These are phyloP conservation scores for Globisporangium cystogenes DNA, from an alignment of 352 stramenopile species.

Conservation along the genomic window DNA sequence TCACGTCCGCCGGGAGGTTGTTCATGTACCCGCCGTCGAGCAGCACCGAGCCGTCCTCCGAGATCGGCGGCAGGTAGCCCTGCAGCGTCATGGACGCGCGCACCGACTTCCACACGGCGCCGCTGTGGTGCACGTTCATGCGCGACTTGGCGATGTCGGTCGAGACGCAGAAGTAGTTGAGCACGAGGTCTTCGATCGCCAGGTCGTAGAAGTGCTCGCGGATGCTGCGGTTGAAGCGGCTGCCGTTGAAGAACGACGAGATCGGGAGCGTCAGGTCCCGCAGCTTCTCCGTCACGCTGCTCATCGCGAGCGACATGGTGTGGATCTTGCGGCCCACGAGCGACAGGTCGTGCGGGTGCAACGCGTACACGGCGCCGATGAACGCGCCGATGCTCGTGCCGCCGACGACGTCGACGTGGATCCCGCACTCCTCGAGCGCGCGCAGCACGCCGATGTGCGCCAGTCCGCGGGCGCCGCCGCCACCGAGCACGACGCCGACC, in stretches of 20 bases:
- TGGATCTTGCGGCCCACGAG: slow-evolving; percentile 53
- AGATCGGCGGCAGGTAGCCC: slow-evolving; percentile 89
- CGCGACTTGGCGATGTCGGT: slow-evolving; percentile 89
- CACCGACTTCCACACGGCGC: slow-evolving; percentile 87
- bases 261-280: slow-evolving; percentile 86
- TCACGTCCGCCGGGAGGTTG: slow-evolving; percentile 90
- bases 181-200: slow-evolving; percentile 86
- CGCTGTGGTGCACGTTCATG: slow-evolving; percentile 85
- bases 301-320: slow-evolving; percentile 53
- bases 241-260: slow-evolving; percentile 86
- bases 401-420: slow-evolving; percentile 92
- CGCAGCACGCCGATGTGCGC: slow-evolving; percentile 93
- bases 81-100: slow-evolving; percentile 90
- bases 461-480: slow-evolving; percentile 90
- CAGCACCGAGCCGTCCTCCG: slow-evolving; percentile 82
- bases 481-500: slow-evolving; percentile 92
- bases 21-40: slow-evolving; percentile 93
- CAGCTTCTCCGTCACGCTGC: slow-evolving; percentile 71
- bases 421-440: slow-evolving; percentile 88
- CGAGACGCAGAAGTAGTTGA: slow-evolving; percentile 92
- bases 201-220: slow-evolving; percentile 69
- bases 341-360: slow-evolving; percentile 65
- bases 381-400: slow-evolving; percentile 90
- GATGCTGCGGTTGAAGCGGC: slow-evolving; percentile 77
- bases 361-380: slow-evolving; percentile 75